Base-by-base conservation (phyloP, 1,284 basidiomycete genomes). In the Irpex lacteus region DNA sequence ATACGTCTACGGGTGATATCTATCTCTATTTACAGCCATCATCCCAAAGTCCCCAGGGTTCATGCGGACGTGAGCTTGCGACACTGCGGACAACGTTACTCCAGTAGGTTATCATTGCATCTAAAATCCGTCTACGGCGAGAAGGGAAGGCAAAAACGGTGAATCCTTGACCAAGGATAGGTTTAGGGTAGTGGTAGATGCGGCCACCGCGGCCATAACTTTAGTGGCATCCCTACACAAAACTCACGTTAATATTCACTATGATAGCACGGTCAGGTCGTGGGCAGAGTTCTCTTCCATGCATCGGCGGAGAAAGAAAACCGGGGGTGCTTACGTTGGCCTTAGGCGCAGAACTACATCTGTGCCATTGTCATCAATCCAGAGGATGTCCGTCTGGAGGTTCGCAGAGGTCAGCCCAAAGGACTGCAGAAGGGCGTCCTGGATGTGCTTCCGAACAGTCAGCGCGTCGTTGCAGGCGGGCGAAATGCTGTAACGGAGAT, bases 301-400 rank as follows among this genome's bases (percentile, higher is more conserved):
- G 9, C 44, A 13, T 52, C 19, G 50, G 8, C 59, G 18, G n/a
- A 26, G 19, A 21, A 34, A 18, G 11, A 37, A 44, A 58, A 11
- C 5, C 26, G n/a, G 34, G n/a, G 11, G 19, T 8, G 62, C 73
- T 60, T 63, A 78, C 78, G 62, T 71, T 54, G 71, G 64, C 18
- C 67, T 65, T 36, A 79, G 70, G 8, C 81, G 76, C 7, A 83
- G 60, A 40, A 84, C 74, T 3, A 73, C 65, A 50, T 78, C 74
- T 4, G 62, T 54, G 5, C 78, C 77, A 21, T 74, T 71, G 8
- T 74, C 73, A 19, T 75, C 62, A 7, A 82, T 66, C 68, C 74
- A 77, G 18, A 84, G 67, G 4, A 83, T 70, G 63, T 83, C 81
- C 21, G 83, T 61, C 64, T 82, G 80, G 2, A 73, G 77, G 64